These are phyloP conservation scores for Solanum arcanum DNA, from an alignment of 257 asterid species.

Conservation along the genomic window DNA sequence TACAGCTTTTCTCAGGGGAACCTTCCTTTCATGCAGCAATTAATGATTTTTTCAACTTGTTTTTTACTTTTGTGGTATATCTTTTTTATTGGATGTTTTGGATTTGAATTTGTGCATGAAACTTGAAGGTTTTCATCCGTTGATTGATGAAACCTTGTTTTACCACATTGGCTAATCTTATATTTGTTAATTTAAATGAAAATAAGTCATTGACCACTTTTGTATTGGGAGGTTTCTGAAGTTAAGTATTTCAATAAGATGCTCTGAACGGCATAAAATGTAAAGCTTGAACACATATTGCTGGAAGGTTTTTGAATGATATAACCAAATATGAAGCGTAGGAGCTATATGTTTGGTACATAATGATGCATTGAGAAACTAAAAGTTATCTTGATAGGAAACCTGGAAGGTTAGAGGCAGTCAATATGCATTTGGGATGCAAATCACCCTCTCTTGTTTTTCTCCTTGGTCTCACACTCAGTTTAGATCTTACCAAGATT, in stretches of 20 bases:
- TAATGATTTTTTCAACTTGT: slow-evolving; percentile 11
- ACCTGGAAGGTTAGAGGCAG: not conserved
- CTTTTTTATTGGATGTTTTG: not conserved
- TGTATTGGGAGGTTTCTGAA: not conserved
- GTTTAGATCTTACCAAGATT: not conserved
- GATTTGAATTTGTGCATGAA: not conserved
- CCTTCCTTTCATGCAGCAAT: slow-evolving; percentile 1
- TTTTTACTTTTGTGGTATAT: not conserved
- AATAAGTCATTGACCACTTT: not conserved
- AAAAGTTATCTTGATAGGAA: not conserved
- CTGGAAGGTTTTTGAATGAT: not conserved
- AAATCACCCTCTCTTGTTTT: not conserved
- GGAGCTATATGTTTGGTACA: not conserved
- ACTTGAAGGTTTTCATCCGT: not conserved
- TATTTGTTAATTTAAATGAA: not conserved
- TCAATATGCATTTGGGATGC: not conserved
- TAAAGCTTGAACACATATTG: not conserved
- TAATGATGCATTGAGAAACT: not conserved
- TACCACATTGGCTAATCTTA: not conserved
- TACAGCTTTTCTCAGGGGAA: not conserved
- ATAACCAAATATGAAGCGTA: not conserved
- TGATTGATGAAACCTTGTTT: not conserved
- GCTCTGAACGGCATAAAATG: not conserved
- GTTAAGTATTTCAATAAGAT: not conserved
- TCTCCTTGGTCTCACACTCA: not conserved